phyloP scores from a whole-genome alignment of 129 eudicot genomes.

The Centaurea solstitialis region DNA sequence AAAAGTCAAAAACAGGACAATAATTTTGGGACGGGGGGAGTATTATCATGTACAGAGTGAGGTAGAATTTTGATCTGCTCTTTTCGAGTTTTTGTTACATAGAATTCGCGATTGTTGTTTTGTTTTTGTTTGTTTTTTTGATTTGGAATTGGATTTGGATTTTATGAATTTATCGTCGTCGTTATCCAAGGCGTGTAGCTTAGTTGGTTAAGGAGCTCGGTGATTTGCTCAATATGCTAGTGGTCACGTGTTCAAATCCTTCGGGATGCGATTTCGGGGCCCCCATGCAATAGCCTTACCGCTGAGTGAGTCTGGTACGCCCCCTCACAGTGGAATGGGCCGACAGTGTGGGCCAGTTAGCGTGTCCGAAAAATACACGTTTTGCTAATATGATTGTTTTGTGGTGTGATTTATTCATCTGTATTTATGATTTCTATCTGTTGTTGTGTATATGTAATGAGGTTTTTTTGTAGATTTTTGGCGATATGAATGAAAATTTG shows the following conservation, averaged over 20 bases:
- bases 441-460: background rate
- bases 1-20: too few species aligned
- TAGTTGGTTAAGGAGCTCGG: too few species aligned
- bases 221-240: too few species aligned
- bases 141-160: background rate
- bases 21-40: too few species aligned
- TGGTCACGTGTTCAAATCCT: too few species aligned
- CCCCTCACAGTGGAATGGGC: too few species aligned
- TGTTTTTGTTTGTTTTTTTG: background rate
- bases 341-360: too few species aligned
- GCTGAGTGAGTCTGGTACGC: too few species aligned
- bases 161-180: background rate
- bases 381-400: background rate
- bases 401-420: conserved; percentile 2
- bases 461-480: background rate
- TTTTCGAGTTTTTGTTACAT: background rate
- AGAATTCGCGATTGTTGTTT: background rate
- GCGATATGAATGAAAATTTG: background rate
- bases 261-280: too few species aligned
- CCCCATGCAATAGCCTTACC: too few species aligned
- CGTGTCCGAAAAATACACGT: too few species aligned
- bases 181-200: too few species aligned
- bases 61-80: background rate
- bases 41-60: background rate
- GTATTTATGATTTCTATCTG: background rate